Evolutionary conservation across 1,139 yeast species (phyloP).

Genomic region (Suhomyces wounanorum): DNA sequence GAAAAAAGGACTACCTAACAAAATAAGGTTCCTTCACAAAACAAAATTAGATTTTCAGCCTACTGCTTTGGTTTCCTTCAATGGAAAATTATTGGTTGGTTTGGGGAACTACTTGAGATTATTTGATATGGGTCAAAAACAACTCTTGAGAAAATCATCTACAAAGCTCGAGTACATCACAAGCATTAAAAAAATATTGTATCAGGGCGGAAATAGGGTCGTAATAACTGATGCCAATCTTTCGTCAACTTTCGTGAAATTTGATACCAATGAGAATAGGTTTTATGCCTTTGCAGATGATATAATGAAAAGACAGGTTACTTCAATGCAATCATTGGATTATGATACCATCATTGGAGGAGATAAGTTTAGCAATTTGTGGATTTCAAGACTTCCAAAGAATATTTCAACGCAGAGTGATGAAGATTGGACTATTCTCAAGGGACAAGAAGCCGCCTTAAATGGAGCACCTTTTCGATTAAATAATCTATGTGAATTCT

Average conservation of each 20-base stretch:
- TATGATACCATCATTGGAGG: slow-evolving; percentile 78
- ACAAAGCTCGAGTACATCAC: slow-evolving; percentile 39
- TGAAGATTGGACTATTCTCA: slow-evolving; percentile 50
- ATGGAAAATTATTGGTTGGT: slow-evolving; percentile 65
- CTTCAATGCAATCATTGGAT: slow-evolving; percentile 63
- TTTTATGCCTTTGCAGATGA: slow-evolving; percentile 75
- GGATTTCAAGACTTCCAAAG: slow-evolving; percentile 61
- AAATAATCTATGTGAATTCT: slow-evolving; percentile 59
- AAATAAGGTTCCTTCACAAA: slow-evolving; percentile 56
- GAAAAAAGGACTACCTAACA: slow-evolving; percentile 25
- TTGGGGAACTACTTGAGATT: slow-evolving; percentile 54
- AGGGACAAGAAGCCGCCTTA: slow-evolving; percentile 37
- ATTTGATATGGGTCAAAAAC: slow-evolving; percentile 78
- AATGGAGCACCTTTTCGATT: slow-evolving; percentile 61
- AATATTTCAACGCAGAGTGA: slow-evolving; percentile 48
- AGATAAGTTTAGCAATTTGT: slow-evolving; percentile 85
- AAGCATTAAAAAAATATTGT: slow-evolving; percentile 52
- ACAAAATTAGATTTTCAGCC: slow-evolving; percentile 59
- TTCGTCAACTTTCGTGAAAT: slow-evolving; percentile 62
- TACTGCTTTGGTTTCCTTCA: slow-evolving; percentile 54
- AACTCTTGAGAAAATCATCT: slow-evolving; percentile 66
- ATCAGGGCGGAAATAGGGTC: slow-evolving; percentile 57
- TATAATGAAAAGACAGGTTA: slow-evolving; percentile 63
- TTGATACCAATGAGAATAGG: slow-evolving; percentile 49
- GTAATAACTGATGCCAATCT: slow-evolving; percentile 67